Evolutionary conservation across 768 basidiomycete species (phyloP), one percentile per base, ranked within the genome.

Genomic region (Tremella fuciformis): DNA sequence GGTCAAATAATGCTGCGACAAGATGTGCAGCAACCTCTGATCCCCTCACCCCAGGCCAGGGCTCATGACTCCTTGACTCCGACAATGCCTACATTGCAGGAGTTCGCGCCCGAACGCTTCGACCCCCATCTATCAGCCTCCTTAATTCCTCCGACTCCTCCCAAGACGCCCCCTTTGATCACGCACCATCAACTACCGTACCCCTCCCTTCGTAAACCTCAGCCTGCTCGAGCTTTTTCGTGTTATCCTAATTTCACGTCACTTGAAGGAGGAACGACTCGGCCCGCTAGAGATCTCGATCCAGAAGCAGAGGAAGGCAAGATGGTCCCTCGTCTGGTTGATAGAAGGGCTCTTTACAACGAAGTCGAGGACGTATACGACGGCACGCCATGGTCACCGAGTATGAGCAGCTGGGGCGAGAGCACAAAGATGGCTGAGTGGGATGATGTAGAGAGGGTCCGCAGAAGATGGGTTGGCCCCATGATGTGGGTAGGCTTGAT

Each of bases 391-490:
- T 69, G 67, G 63, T 47, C 60, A 41, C 52, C 50, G 18, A 59
- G 61, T 53, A 61, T 54, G 18, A 60, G 37, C 2, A 41, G 41
- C 25, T 57, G 47, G 48, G 50, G 29, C 13, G 53, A 51, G 11
- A 63, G 57, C 13, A 49, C 29, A 16, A 58, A 60, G n/a, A 66
- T 64, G 58, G 69, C 62, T 13, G 71, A 71, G 41, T 69, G 65
- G 64, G 67, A 70, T 56, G 56, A 60, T 9, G 53, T 48, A 26
- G 42, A 47, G 11, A 64, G 66, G 6, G 54, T 53, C 40, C 51
- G 60, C 26, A 58, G 46, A 26, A 38, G 71, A 39, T 76, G 75
- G 75, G 73, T 76, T 25, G 75, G 75, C 25, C 75, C 75, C 1
- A 70, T 76, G 63, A 49, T 76, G 75, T 76, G 42, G 58, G 73